Conservation (phyloP, 208 protist genomes). For the Crithidia acanthocephali region DNA sequence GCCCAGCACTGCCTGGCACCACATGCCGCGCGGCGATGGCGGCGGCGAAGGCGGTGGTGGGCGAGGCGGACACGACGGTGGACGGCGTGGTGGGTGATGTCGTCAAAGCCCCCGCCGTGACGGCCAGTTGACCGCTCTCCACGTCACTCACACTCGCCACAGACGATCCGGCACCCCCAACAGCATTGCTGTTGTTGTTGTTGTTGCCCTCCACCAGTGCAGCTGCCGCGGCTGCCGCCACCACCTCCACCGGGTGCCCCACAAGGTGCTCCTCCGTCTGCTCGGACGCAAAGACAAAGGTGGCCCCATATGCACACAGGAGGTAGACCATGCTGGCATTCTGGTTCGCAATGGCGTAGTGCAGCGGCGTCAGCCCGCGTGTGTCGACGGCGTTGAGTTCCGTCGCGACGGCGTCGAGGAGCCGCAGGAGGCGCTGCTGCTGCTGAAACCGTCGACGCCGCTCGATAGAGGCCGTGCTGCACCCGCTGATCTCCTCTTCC, state of each 20-base stretch:
- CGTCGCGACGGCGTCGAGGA: slow-evolving; percentile 17
- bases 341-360: slow-evolving; percentile 55
- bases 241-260: slow-evolving; percentile 14
- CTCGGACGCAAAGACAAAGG: slow-evolving; percentile 40
- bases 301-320: slow-evolving; percentile 43
- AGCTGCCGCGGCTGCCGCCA: slow-evolving; percentile 11
- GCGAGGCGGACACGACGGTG: not conserved
- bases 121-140: not conserved
- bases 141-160: not conserved
- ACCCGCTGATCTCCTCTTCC: not conserved
- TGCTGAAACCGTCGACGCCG: slow-evolving; percentile 9
- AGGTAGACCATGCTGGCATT: slow-evolving; percentile 48
- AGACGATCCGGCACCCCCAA: not conserved
- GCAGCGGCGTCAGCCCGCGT: slow-evolving; percentile 42
- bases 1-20: not conserved
- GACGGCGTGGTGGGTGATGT: not conserved
- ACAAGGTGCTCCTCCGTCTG: slow-evolving; percentile 21
- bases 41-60: not conserved
- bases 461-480: not conserved
- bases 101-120: not conserved
- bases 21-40: too few species aligned
- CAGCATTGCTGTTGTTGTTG: not conserved
- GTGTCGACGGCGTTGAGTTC: slow-evolving; percentile 43
- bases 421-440: slow-evolving; percentile 21
- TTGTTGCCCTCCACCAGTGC: not conserved